Evolutionary conservation across 371 early-diverging fungal genomes (phyloP).

Genomic region (Apophysomyces elegans): DNA sequence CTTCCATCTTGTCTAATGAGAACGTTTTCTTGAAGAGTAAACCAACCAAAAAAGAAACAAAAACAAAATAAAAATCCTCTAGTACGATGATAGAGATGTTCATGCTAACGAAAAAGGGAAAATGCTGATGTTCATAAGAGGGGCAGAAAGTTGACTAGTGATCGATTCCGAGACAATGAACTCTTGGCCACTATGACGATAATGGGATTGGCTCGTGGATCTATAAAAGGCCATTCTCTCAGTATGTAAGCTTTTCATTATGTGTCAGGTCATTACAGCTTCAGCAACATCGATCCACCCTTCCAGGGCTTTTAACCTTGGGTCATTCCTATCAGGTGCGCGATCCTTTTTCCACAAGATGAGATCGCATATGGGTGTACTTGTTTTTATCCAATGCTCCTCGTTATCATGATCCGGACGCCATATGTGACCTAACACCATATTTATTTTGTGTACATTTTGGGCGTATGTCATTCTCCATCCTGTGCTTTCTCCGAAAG

Average conservation of each 20-base stretch:
- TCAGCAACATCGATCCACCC: conserved; percentile 22
- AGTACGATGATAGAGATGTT: background rate
- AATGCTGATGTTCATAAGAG: background rate
- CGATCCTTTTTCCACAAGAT: conserved; percentile 27
- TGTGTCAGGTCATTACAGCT: background rate
- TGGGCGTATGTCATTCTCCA: background rate
- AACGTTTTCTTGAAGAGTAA: background rate
- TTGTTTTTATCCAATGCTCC: conserved; percentile 10
- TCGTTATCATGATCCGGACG: conserved; percentile 7
- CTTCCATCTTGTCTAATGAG: background rate
- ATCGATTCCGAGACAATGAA: background rate
- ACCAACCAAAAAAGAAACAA: conserved; percentile 5
- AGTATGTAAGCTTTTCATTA: background rate
- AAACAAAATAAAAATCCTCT: background rate
- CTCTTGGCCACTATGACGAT: background rate
- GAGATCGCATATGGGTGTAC: conserved; percentile 3
- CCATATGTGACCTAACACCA: conserved; percentile 16
- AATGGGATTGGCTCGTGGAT: conserved; percentile 1
- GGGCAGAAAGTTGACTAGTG: background rate
- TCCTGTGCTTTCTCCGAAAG: too few relatives aligned
- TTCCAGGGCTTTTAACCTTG: conserved; percentile 16
- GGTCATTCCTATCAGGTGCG: conserved; percentile 19
- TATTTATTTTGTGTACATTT: background rate
- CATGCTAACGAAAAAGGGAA: background rate
- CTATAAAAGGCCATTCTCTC: background rate